Base-by-base conservation (phyloP, 106 monocot genomes). In the Cymbidium sinense region DNA sequence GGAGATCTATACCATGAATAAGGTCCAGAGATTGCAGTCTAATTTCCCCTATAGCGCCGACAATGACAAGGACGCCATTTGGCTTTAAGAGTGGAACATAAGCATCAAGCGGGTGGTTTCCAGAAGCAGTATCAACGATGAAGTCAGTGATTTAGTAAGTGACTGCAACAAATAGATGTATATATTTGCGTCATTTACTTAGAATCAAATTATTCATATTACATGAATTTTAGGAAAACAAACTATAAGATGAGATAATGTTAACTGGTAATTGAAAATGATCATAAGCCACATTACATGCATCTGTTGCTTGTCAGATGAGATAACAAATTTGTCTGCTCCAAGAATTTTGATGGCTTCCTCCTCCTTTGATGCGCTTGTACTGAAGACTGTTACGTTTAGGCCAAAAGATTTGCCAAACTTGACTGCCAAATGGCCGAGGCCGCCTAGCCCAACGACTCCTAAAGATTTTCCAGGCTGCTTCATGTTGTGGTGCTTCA, bases 71-170 rank as follows among this genome's bases (percentile, higher is more conserved):
- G 21, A 87, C 80, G 13, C 90, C 93, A 73, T 47, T 37, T 39
- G 84, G 44, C 76, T 91, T 94, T 0, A 94, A 77, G 20, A 89
- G 81, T 33, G 91, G 72, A 80, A 94, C 76, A 62, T 91, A 94
- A 17, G 88, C 85, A 82, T 94, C 91, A 47, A 94, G 89, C 2
- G 83, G 88, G 67, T 94, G 93, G 43, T 87, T 78, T 7, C 93
- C 93, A 34, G 91, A 91, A n/a, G 93, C 88, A 51, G 91, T 86
- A 52, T 94, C 93, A 64, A 94, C 75, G 7, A 94, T 94, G 82
- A 87, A 94, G 78, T 94, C 76, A 91, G 74, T 25, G 87, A 86
- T 1, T 67, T 88, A 23, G 50, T 58, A 11, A 85, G 77, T 3
- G 83, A 85, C 90, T 91, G 76, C 77, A 73, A 77, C 21, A 50